Evolutionary conservation across 2,329 filamentous ascomycete genomes (phyloP).

Genomic region (Alternaria sp.): DNA sequence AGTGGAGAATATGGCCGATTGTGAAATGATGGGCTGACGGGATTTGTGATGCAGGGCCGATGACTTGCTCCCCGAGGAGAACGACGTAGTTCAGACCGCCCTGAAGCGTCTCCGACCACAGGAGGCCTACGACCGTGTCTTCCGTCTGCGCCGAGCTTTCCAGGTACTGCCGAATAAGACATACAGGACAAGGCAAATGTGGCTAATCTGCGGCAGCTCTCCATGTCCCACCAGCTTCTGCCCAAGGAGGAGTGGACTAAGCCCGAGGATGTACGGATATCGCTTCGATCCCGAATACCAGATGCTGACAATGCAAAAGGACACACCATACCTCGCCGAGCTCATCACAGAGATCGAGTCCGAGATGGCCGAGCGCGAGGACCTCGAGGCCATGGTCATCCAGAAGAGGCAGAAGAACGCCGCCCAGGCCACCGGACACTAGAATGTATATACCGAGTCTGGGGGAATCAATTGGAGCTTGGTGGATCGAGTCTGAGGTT

Average conservation of each 20-base stretch:
- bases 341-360: conserved; percentile 73
- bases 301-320: conserved; percentile 55
- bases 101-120: conserved; percentile 89
- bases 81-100: conserved; percentile 82
- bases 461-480: conserved; percentile 16
- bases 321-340: conserved; percentile 68
- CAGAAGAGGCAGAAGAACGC: conserved; percentile 49
- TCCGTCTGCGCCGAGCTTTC: conserved; percentile 93
- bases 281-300: background rate
- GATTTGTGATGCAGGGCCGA: conserved; percentile 71
- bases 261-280: conserved; percentile 64
- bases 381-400: conserved; percentile 71
- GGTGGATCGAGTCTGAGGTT: conserved; percentile 25
- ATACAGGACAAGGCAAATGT: background rate
- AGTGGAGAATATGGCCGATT: background rate
- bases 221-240: conserved; percentile 69
- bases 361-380: conserved; percentile 70
- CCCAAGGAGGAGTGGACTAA: conserved; percentile 72
- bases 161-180: conserved; percentile 64
- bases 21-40: conserved; percentile 40
- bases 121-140: conserved; percentile 95
- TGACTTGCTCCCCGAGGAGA: conserved; percentile 94
- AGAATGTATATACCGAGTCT: conserved; percentile 29
- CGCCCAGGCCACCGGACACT: conserved; percentile 24
- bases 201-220: conserved; percentile 59